These are phyloP conservation scores for Paspalum vaginatum DNA, from an alignment of 176 grass and related monocot genomes.

Conservation along the genomic window DNA sequence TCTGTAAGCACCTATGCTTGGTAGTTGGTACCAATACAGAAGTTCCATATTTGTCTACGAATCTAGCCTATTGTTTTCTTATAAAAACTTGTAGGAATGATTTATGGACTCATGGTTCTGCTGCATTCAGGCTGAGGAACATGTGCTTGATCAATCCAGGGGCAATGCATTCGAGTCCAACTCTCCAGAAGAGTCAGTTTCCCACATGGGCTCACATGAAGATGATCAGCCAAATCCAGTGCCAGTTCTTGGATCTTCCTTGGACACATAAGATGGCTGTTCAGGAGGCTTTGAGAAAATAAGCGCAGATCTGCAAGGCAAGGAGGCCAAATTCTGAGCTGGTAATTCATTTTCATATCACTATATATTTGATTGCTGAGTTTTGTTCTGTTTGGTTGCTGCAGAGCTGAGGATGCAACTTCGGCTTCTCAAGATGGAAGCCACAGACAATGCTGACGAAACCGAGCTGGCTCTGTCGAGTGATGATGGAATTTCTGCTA, in stretches of 20 bases:
- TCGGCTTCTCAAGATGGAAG: slow-evolving; percentile 59
- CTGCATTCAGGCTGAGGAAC: slow-evolving; percentile 1
- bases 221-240: slow-evolving; percentile 57
- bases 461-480: slow-evolving; percentile 3
- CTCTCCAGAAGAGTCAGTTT: slow-evolving; percentile 2
- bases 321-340: slow-evolving; percentile 19
- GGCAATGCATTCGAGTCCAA: not conserved
- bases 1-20: no score
- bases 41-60: not conserved
- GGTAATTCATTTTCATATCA: no score
- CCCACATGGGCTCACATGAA: slow-evolving; percentile 39
- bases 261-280: slow-evolving; percentile 44
- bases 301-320: slow-evolving; percentile 83
- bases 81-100: not conserved
- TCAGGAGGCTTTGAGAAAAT: slow-evolving; percentile 83
- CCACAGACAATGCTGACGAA: not conserved
- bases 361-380: no score
- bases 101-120: not conserved
- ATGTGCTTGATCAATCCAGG: slow-evolving; percentile 2
- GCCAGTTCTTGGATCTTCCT: slow-evolving; percentile 60
- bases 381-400: no score
- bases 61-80: not conserved
- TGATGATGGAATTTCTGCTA: slow-evolving; percentile 37
- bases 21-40: no score
- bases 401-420: slow-evolving; percentile 61